Conservation (phyloP, 164 flowering plant genomes). For the Protea cynaroides region DNA sequence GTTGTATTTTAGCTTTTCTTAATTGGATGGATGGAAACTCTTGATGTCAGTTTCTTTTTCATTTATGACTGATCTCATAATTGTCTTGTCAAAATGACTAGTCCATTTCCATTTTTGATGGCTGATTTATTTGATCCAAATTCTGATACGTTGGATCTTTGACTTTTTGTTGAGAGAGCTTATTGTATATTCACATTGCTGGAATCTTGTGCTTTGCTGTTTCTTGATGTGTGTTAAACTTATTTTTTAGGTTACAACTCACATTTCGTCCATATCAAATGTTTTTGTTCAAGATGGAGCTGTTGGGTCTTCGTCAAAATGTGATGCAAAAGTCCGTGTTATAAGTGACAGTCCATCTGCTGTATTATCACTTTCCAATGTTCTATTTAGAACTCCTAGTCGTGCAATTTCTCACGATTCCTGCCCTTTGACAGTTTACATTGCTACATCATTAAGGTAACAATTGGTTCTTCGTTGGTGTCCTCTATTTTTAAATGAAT, state of each 20-base stretch:
- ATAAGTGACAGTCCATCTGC: conserved; percentile 52
- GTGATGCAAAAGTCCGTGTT: conserved; percentile 47
- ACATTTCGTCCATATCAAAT: conserved; percentile 38
- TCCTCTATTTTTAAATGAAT: not conserved
- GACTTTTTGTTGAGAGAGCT: not conserved
- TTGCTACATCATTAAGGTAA: conserved; percentile 44
- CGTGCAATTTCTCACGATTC: conserved; percentile 61
- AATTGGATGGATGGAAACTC: no score
- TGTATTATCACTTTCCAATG: conserved; percentile 31
- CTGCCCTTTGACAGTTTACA: conserved; percentile 48
- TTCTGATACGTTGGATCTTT: not conserved
- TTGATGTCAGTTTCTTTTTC: no score
- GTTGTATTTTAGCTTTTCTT: no score
- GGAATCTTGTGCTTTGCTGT: not conserved
- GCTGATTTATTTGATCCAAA: no score
- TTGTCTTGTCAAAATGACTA: no score
- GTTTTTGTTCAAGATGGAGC: conserved; percentile 58
- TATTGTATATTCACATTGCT: not conserved
- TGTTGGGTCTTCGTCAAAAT: conserved; percentile 37
- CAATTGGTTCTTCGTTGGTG: not conserved
- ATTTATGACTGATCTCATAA: no score
- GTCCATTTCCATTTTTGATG: no score
- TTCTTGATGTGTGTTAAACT: not conserved
- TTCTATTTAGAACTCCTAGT: conserved; percentile 39
- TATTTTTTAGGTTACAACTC: conserved; percentile 35